Conservation (phyloP, 345 rosid genomes). For the Alliaria petiolata region DNA sequence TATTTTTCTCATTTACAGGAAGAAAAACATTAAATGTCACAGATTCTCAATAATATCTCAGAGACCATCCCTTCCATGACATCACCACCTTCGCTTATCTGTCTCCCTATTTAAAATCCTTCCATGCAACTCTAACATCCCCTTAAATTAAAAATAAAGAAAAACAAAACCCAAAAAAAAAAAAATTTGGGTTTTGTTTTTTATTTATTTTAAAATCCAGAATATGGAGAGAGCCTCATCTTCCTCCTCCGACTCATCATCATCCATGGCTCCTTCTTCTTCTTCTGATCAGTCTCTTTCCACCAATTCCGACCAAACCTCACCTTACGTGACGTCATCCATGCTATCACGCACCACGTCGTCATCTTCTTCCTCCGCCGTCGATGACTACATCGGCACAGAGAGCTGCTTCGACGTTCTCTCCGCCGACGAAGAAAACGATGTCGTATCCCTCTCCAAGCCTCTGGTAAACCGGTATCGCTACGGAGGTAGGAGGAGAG, state of each 20-base stretch:
- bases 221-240: slow-evolving; percentile 25
- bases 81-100: slow-evolving; percentile 28
- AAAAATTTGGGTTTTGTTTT: slow-evolving; percentile 11
- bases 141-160: neutral
- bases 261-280: slow-evolving; percentile 18
- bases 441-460: neutral
- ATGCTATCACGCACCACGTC: slow-evolving; percentile 30
- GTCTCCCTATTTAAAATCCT: slow-evolving; percentile 33
- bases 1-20: slow-evolving; percentile 19
- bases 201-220: neutral
- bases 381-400: slow-evolving; percentile 71
- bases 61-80: slow-evolving; percentile 29
- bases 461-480: neutral
- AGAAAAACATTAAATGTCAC: slow-evolving; percentile 23
- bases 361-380: slow-evolving; percentile 32
- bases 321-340: slow-evolving; percentile 24
- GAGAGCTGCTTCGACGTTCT: slow-evolving; percentile 71
- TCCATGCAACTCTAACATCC: slow-evolving; percentile 30
- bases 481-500: slow-evolving; percentile 32
- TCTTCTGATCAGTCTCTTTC: slow-evolving; percentile 21
- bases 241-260: slow-evolving; percentile 15
- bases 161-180: slow-evolving; percentile 25
- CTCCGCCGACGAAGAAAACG: slow-evolving; percentile 22
- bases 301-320: slow-evolving; percentile 15
- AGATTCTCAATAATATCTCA: slow-evolving; percentile 32